Evolutionary conservation across 1,284 basidiomycete species (phyloP), one percentile per base, ranked within the genome.

Genomic region (Malassezia brasiliensis): DNA sequence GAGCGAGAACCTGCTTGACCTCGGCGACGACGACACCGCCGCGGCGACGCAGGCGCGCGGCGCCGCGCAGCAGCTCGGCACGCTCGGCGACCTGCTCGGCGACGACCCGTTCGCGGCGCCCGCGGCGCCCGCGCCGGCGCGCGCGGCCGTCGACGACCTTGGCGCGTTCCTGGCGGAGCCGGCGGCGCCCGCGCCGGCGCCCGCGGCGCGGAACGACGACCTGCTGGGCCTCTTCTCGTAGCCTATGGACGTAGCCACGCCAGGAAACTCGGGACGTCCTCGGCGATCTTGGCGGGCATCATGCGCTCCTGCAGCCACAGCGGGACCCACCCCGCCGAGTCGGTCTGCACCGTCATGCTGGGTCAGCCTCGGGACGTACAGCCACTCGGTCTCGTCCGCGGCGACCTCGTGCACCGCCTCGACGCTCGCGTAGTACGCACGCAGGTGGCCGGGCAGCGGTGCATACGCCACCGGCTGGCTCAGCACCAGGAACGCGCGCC

Each of bases 1-100:
- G 44, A 63, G 65, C 22, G 71, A 74, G 52, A 70, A 72, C 17
- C 56, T 73, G 50, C 59, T 74, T 40, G 72, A 72, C 52, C 67
- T 74, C 50, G 68, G 67, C 37, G 72, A 70, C 41, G 72, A 74
- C 45, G 56, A 55, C 6, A 19, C 50, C 7, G n/a, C 36, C 5
- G 25, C 37, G 1, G 34, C 42, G 12, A 40, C 34, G 8, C 49
- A 52, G 41, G 50, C 41, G 12, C 30, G 12, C 14, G 49, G 49
- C 30, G 49, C 49, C 30, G 55, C 55, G 3, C 50, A 57, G 55
- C 52, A 37, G 31, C 47, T 57, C 30, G 54, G 54, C 34, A 47
- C 49, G 31, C 40, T 56, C 3, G 55, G 55, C 51, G 55, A 57
- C 46, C 38, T 57, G 50, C 47, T 57, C 10, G 55, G 55, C 55